A percentile compares a stretch with the other conserved stretches of the same genome.
Conservation (phyloP, 2,329 filamentous ascomycete species). For the Mollisia scopiformis region DNA sequence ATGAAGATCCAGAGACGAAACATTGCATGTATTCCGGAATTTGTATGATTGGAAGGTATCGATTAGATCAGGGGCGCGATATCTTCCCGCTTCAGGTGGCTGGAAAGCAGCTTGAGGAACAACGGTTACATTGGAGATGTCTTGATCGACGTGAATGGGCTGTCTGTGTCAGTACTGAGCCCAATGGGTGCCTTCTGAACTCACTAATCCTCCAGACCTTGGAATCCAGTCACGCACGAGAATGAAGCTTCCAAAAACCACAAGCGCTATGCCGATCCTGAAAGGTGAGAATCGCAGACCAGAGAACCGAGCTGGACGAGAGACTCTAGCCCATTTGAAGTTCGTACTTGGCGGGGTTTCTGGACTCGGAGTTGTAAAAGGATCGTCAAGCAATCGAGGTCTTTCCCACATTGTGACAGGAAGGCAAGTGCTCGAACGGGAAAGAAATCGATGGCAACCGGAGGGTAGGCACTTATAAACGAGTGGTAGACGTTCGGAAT, state of each 20-base stretch:
- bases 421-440: neutral
- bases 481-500: neutral
- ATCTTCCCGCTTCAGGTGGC: conserved; percentile 17
- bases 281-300: conserved; percentile 21
- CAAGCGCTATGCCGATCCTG: conserved; percentile 15
- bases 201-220: neutral
- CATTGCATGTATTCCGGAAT: conserved; percentile 45
- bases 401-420: conserved; percentile 24
- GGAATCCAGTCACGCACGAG: conserved; percentile 10
- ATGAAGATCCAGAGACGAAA: conserved; percentile 49
- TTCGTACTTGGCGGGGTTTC: conserved; percentile 5
- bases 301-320: conserved; percentile 22
- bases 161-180: neutral
- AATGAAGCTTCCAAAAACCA: conserved; percentile 13
- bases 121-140: conserved; percentile 9
- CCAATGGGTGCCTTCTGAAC: neutral
- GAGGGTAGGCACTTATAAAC: neutral
- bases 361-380: conserved; percentile 25
- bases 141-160: neutral
- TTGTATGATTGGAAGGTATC: conserved; percentile 47
- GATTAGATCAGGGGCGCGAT: conserved; percentile 21
- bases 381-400: conserved; percentile 23
- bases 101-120: conserved; percentile 21
- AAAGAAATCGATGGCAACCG: neutral
- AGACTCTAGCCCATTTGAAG: conserved; percentile 26